These are phyloP conservation scores for Russula lepida DNA, from an alignment of 768 basidiomycete species.

Conservation along the genomic window DNA sequence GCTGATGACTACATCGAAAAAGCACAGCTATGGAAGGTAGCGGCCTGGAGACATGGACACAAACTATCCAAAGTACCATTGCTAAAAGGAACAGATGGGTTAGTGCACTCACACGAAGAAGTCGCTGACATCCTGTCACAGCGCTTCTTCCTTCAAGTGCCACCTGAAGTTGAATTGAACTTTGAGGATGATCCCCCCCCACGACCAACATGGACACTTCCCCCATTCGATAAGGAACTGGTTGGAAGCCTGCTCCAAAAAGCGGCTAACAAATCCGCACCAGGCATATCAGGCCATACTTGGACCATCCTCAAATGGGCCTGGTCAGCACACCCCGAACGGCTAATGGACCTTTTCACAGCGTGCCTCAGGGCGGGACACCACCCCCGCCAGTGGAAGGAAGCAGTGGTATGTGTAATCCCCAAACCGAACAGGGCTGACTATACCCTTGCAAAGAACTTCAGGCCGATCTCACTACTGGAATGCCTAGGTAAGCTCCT, in stretches of 20 bases:
- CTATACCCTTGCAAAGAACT: not conserved
- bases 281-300: not conserved
- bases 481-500: not conserved
- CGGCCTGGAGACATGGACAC: too few species aligned
- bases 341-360: not conserved
- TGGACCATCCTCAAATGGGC: not conserved
- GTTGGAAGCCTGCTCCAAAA: not conserved
- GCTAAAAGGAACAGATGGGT: too few species aligned
- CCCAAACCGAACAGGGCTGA: not conserved
- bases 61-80: too few species aligned
- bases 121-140: too few species aligned
- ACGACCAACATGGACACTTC: too few species aligned
- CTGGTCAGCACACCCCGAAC: not conserved
- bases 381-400: not conserved
- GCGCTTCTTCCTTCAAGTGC: too few species aligned
- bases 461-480: not conserved
- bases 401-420: not conserved
- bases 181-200: too few species aligned
- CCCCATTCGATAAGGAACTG: not conserved
- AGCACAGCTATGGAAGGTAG: too few species aligned
- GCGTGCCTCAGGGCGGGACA: not conserved
- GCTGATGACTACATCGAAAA: too few species aligned
- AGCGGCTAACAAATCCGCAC: not conserved
- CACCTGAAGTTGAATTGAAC: too few species aligned
- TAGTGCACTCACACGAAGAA: too few species aligned